Percentiles rank a stretch among this genome's conserved stretches.
These are phyloP conservation scores for Sclerospora graminicola DNA, from an alignment of 352 stramenopile species.

Conservation along the genomic window DNA sequence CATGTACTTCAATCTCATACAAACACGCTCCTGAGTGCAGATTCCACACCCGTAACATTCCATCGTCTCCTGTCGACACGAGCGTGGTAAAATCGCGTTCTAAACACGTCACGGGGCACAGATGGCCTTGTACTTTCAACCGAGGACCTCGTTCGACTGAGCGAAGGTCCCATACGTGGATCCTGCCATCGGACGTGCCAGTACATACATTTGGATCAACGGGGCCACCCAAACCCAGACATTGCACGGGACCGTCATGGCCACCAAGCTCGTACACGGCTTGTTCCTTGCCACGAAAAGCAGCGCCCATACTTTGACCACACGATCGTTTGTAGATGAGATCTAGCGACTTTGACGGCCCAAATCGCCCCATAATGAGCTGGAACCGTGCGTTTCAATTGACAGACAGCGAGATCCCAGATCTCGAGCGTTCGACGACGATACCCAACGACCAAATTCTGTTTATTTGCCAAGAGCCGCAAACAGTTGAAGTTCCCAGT, in stretches of 20 bases:
- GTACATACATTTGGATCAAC: constrained; percentile 75
- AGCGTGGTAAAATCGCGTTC: constrained; percentile 76
- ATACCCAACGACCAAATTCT: constrained; percentile 52
- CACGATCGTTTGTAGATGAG: constrained; percentile 57
- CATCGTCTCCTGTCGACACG: constrained; percentile 68
- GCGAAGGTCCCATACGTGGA: constrained; percentile 76
- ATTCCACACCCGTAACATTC: constrained; percentile 62
- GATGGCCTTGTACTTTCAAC: constrained; percentile 42
- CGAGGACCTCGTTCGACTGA: constrained; percentile 60
- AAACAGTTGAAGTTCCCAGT: constrained; percentile 39
- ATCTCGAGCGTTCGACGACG: constrained; percentile 45
- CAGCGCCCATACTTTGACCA: constrained; percentile 66
- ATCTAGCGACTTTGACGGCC: constrained; percentile 61
- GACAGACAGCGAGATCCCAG: constrained; percentile 49
- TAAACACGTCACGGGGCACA: constrained; percentile 44
- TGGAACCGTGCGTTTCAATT: constrained; percentile 44
- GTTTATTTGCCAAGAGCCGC: constrained; percentile 47
- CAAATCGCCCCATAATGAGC: constrained; percentile 47
- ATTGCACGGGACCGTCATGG: constrained; percentile 59
- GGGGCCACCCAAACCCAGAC: constrained; percentile 58
- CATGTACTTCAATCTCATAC: constrained; percentile 40
- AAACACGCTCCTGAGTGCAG: constrained; percentile 68
- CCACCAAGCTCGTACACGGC: constrained; percentile 46
- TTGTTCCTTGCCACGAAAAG: constrained; percentile 32
- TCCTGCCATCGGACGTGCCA: constrained; percentile 52